phyloP scores from a whole-genome alignment of 768 basidiomycete species.

The Boletus pseudopeckii region DNA sequence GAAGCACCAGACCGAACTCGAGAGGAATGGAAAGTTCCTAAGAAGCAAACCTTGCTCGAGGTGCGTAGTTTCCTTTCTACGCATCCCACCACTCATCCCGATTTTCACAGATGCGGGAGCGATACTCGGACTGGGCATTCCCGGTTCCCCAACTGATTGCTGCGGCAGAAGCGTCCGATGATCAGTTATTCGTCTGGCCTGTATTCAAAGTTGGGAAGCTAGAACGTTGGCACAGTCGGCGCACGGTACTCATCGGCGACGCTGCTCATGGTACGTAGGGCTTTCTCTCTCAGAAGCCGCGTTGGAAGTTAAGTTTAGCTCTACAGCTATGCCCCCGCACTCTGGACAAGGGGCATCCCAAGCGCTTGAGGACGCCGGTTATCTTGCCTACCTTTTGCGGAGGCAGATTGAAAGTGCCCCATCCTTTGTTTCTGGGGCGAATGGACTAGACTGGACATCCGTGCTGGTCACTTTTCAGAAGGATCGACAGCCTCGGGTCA shows the following conservation, averaged over 20 bases:
- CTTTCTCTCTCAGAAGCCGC: neutral
- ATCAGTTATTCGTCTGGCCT: conserved; percentile 27
- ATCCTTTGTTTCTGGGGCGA: neutral
- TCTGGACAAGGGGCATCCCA: conserved; percentile 33
- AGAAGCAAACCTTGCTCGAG: conserved; percentile 18
- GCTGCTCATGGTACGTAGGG: conserved; percentile 29
- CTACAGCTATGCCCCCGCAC: conserved; percentile 30
- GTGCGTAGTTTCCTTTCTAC: conserved; percentile 1
- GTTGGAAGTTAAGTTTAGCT: neutral
- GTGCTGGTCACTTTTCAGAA: conserved; percentile 22
- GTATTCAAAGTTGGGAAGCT: conserved; percentile 25
- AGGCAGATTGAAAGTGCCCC: conserved; percentile 3
- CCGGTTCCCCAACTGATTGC: conserved; percentile 28
- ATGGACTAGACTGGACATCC: conserved; percentile 11
- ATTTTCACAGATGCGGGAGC: conserved; percentile 19
- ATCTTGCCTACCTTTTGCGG: conserved; percentile 29
- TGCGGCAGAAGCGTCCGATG: conserved; percentile 14
- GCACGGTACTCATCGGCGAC: conserved; percentile 30
- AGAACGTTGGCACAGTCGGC: conserved; percentile 23
- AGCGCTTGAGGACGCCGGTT: conserved; percentile 28
- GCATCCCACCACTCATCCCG: neutral
- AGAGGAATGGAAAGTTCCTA: conserved; percentile 29
- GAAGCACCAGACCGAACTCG: conserved; percentile 25
- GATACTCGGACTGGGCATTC: conserved; percentile 28
- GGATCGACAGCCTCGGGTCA: conserved; percentile 23